Conservation (phyloP, 2,329 filamentous ascomycete genomes). For the Penicillium sp. region DNA sequence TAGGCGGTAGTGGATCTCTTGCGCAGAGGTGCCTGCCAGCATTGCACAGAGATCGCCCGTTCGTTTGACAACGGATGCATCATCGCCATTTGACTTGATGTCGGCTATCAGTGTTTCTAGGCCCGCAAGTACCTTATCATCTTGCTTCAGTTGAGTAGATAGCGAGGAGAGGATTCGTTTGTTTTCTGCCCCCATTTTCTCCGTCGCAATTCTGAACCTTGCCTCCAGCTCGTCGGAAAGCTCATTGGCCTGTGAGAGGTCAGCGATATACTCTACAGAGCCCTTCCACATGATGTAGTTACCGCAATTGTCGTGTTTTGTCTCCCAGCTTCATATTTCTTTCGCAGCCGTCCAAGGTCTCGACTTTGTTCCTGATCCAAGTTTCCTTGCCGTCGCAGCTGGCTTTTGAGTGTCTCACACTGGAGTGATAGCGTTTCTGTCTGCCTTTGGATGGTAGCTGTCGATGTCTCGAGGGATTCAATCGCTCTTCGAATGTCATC, state of each 20-base stretch:
- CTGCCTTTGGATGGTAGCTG: slow-evolving; percentile 33
- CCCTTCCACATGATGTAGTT: slow-evolving; percentile 5
- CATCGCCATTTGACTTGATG: slow-evolving; percentile 28
- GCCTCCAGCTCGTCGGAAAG: slow-evolving; percentile 32
- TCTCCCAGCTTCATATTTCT: slow-evolving; percentile 34
- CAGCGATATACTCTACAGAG: slow-evolving; percentile 6
- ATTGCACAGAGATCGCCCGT: slow-evolving; percentile 26
- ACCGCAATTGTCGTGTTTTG: slow-evolving; percentile 35
- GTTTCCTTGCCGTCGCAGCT: slow-evolving; percentile 22
- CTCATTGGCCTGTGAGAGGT: slow-evolving; percentile 32
- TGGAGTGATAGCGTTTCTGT: slow-evolving; percentile 31
- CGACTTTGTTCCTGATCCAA: slow-evolving; percentile 23
- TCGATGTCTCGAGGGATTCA: slow-evolving; percentile 36
- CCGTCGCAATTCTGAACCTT: slow-evolving; percentile 28
- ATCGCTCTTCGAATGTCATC: slow-evolving; percentile 37
- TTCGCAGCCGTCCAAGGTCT: slow-evolving; percentile 29
- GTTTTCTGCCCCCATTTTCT: slow-evolving; percentile 30
- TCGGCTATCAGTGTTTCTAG: slow-evolving; percentile 30
- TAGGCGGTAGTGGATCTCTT: slow-evolving; percentile 38
- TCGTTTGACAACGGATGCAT: slow-evolving; percentile 28
- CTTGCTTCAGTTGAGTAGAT: slow-evolving; percentile 34
- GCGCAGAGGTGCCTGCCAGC: slow-evolving; percentile 32
- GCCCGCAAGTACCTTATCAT: slow-evolving; percentile 32
- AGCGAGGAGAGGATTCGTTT: slow-evolving; percentile 33
- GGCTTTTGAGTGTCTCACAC: slow-evolving; percentile 28